phyloP scores from a whole-genome alignment of 495 filamentous ascomycete species.

The Aspergillus avenaceus region DNA sequence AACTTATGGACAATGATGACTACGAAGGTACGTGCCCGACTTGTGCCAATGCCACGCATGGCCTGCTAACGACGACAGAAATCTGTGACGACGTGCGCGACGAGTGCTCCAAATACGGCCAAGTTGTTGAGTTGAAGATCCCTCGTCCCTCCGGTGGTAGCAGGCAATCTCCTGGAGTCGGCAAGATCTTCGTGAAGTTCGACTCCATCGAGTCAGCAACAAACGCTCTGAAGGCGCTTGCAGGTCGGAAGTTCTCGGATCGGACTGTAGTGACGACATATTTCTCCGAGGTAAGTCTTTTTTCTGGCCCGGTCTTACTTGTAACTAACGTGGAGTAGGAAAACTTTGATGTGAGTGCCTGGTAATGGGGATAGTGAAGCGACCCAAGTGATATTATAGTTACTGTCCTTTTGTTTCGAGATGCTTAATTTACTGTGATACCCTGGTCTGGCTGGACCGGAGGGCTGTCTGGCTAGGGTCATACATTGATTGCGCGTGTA shows the following conservation, averaged over 20 bases:
- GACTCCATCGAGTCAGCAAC: slow-evolving; percentile 73
- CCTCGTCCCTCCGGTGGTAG: slow-evolving; percentile 80
- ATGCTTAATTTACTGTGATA: neutral
- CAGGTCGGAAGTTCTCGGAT: slow-evolving; percentile 91
- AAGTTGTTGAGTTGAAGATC: slow-evolving; percentile 80
- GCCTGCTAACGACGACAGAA: slow-evolving; percentile 54
- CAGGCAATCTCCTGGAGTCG: slow-evolving; percentile 79
- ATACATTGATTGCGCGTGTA: neutral
- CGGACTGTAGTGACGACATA: slow-evolving; percentile 94
- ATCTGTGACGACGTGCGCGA: slow-evolving; percentile 89
- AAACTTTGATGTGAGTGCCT: slow-evolving; percentile 73
- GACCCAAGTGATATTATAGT: too few species aligned
- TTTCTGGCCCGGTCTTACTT: neutral
- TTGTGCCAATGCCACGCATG: neutral
- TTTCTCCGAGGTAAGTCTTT: slow-evolving; percentile 72
- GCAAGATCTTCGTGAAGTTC: slow-evolving; percentile 97
- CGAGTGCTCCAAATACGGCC: slow-evolving; percentile 88
- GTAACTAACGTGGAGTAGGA: slow-evolving; percentile 46
- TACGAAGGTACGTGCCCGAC: slow-evolving; percentile 65
- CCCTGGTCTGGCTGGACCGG: neutral
- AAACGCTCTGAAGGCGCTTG: slow-evolving; percentile 78
- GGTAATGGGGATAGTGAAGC: slow-evolving; percentile 41
- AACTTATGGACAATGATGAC: slow-evolving; percentile 88
- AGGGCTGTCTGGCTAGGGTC: neutral
- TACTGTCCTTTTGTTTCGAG: neutral